Evolutionary conservation across 2,329 filamentous ascomycete genomes (phyloP), one percentile per base, ranked within the genome.

Genomic region (Colletotrichum sp.): DNA sequence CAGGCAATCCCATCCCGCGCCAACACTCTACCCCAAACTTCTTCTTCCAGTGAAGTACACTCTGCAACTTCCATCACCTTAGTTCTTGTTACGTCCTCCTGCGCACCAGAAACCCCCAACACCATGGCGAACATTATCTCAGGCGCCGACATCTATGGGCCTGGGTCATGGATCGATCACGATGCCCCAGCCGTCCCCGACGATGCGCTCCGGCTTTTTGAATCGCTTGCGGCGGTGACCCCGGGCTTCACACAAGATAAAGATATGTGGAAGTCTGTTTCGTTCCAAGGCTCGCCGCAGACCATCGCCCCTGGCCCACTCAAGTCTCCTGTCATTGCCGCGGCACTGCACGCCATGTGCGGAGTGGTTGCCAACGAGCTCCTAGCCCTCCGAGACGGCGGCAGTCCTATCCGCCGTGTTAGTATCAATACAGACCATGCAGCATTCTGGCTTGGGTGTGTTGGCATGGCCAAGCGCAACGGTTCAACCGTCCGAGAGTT

Each of bases 341-440:
- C 55, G 21, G 55, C 55, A 59, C 24, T 59, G 26, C 24, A 59
- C 24, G 55, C 55, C 55, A 59, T 59, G 55, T 59, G 55, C 55
- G 55, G 55, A 18, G 55, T 59, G 24, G 55, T 59, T 59, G 55
- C 55, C 15, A 59, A 59, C 15, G 55, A 59, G 55, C 24, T 59
- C 2, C 55, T 59, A 2, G 55, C 55, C 24, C 55, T 59, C 7
- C 55, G 15, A 59, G 55, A 59, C 26, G 55, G 55, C 15, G 8
- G 55, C 24, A 59, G 55, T 59, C 24, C 55, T 28, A 18, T 59
- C 24, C 55, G 55, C 55, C 55, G 2, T 59, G 55, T 59, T 28
- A 2, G 55, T 59, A 59, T 59, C 13, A 59, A 59, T 0, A 59
- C 55, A 28, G 55, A 59, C 15, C 55, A 59, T 59, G 55, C 55